These are phyloP conservation scores for Cladosporium sp. DNA, from an alignment of 2,329 filamentous ascomycete species.

Conservation along the genomic window DNA sequence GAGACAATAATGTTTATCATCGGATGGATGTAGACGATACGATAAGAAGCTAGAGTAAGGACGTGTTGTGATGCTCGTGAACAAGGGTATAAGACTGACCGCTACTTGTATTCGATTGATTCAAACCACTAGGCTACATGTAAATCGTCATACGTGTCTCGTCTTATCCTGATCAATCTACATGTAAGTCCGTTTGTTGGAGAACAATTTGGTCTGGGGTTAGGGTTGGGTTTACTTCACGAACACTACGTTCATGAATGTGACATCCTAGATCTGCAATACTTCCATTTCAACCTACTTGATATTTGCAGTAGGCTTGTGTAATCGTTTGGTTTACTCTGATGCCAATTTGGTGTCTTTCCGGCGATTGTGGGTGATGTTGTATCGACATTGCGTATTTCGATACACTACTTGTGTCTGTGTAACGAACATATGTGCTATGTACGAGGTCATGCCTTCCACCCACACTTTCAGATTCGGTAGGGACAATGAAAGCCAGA, in stretches of 20 bases:
- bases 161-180: not conserved
- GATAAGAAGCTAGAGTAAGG: not conserved
- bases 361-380: not conserved
- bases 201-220: not conserved
- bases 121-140: not conserved
- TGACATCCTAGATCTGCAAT: not conserved
- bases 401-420: too few species aligned
- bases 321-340: rapidly evolving
- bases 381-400: too few species aligned
- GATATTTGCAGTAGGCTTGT: not conserved
- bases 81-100: not conserved
- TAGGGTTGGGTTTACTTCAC: not conserved
- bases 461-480: not conserved
- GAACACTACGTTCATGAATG: not conserved
- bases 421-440: too few species aligned
- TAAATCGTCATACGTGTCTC: not conserved
- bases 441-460: not conserved
- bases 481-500: not conserved
- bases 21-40: not conserved
- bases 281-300: not conserved
- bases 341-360: not conserved
- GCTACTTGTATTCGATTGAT: not conserved
- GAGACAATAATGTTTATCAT: not conserved
- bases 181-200: not conserved
- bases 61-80: not conserved